Percentiles rank a stretch among this genome's conserved stretches.
These are phyloP conservation scores for Fusarium drepaniforme DNA, from an alignment of 2,329 filamentous ascomycete genomes.

Conservation along the genomic window DNA sequence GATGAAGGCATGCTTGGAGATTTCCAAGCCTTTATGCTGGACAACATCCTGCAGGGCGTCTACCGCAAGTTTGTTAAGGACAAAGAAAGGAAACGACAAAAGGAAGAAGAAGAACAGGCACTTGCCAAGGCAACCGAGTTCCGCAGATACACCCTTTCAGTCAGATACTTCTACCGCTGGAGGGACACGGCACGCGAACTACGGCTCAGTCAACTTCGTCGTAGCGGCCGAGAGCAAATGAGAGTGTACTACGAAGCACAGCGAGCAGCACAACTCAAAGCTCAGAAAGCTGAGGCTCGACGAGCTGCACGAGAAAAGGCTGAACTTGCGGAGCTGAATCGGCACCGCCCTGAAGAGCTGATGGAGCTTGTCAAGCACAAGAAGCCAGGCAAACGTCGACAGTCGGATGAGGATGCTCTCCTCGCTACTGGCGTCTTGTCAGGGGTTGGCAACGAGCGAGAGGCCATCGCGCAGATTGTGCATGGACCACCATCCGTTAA, in stretches of 20 bases:
- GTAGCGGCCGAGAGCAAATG: constrained; percentile 64
- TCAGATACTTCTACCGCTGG: constrained; percentile 71
- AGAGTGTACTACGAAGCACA: constrained; percentile 59
- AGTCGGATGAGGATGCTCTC: constrained; percentile 53
- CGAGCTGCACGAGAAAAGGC: constrained; percentile 42
- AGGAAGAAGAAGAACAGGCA: constrained; percentile 62
- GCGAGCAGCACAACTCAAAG: constrained; percentile 47
- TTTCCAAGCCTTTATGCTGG: constrained; percentile 60
- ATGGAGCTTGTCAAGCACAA: constrained; percentile 48
- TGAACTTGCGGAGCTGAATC: constrained; percentile 45
- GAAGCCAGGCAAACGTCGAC: constrained; percentile 45
- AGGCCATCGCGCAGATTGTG: constrained; percentile 51
- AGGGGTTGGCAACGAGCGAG: constrained; percentile 55
- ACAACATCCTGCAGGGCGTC: constrained; percentile 57
- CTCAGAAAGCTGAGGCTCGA: constrained; percentile 50
- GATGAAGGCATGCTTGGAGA: constrained; percentile 66
- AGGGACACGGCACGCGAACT: constrained; percentile 61
- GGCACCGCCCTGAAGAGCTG: constrained; percentile 51
- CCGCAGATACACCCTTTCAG: constrained; percentile 60
- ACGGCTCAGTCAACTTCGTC: constrained; percentile 63
- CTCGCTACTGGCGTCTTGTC: constrained; percentile 57
- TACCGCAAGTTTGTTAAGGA: constrained; percentile 57
- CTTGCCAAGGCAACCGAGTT: constrained; percentile 62
- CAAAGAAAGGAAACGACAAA: constrained; percentile 55
- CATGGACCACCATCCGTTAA: constrained; percentile 41